Evolutionary conservation across 257 asterid species (phyloP).

Genomic region (Plantago ovata): DNA sequence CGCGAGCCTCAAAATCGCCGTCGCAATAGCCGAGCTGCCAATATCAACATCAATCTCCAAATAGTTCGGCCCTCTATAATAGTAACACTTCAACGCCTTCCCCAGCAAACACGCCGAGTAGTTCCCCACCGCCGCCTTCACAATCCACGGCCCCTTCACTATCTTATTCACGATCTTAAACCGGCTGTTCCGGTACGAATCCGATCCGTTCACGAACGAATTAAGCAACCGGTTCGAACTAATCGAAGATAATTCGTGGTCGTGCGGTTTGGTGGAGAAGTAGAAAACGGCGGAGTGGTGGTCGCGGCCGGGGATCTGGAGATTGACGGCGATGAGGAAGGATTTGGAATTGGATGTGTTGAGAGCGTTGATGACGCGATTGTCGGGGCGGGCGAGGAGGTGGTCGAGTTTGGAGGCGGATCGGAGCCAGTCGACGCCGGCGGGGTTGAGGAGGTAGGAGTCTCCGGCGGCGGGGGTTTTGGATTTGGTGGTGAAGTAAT

Average conservation of each 20-base stretch:
- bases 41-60: constrained; percentile 88
- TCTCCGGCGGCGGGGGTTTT: constrained; percentile 64
- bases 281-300: constrained; percentile 88
- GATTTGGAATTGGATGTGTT: constrained; percentile 33
- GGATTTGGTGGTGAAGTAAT: constrained; percentile 55
- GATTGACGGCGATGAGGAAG: constrained; percentile 67
- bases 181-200: constrained; percentile 63
- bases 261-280: constrained; percentile 57
- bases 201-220: constrained; percentile 67
- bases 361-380: constrained; percentile 60
- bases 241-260: constrained; percentile 23
- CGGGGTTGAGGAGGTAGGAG: constrained; percentile 61
- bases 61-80: constrained; percentile 63
- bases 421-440: constrained; percentile 94
- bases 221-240: constrained; percentile 53
- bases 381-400: constrained; percentile 73
- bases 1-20: constrained; percentile 77
- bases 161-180: constrained; percentile 85
- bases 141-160: constrained; percentile 94
- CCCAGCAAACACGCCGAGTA: constrained; percentile 86
- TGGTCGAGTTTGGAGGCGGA: constrained; percentile 79
- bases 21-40: constrained; percentile 86
- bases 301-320: constrained; percentile 87
- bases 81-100: constrained; percentile 71
- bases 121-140: constrained; percentile 80